These are phyloP conservation scores for Primulina tabacum DNA, from an alignment of 257 asterid genomes.

Conservation along the genomic window DNA sequence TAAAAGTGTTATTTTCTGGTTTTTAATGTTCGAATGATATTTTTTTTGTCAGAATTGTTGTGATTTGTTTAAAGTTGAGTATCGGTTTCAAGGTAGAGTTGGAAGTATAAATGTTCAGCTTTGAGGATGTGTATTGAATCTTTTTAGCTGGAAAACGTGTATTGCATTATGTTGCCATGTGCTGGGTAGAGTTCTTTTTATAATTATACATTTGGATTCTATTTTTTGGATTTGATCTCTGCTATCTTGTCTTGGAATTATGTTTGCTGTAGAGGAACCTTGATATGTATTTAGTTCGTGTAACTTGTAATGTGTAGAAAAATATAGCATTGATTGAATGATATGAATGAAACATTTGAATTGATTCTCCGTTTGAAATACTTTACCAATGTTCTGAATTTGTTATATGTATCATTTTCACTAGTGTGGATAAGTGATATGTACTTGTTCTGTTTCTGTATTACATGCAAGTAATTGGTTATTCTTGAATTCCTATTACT, in stretches of 20 bases:
- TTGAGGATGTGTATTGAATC: no score
- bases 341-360: background rate
- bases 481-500: background rate
- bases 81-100: no score
- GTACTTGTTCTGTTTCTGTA: background rate
- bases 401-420: background rate
- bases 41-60: background rate
- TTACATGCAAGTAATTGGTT: background rate
- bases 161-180: no score
- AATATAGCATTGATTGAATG: background rate
- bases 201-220: background rate
- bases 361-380: background rate
- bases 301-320: background rate
- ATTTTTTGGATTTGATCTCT: no score
- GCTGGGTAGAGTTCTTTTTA: no score
- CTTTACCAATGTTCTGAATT: background rate
- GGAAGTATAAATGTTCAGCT: no score
- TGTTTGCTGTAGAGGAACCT: background rate
- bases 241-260: background rate
- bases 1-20: background rate
- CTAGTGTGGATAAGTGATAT: background rate
- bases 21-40: background rate
- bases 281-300: background rate
- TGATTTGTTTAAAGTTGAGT: background rate
- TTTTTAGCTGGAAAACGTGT: no score